A percentile compares a stretch with the other conserved stretches of the same genome.
Conservation (phyloP, 2,329 filamentous ascomycete genomes). For the Cryphonectria nitschkei region DNA sequence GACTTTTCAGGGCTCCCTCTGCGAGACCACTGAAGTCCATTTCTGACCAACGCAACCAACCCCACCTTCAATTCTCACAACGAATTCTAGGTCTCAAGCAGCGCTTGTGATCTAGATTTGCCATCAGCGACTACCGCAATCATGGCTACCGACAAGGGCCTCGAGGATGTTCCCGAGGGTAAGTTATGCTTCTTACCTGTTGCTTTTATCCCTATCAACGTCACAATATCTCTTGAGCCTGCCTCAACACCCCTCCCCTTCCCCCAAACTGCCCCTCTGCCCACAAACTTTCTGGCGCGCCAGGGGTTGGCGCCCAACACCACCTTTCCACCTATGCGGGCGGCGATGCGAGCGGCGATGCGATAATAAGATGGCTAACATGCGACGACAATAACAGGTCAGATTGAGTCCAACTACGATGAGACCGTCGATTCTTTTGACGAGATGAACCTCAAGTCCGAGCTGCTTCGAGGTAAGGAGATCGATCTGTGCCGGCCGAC, state of each 20-base stretch:
- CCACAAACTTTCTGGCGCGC: conserved; percentile 16
- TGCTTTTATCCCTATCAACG: not conserved
- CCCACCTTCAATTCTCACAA: conserved; percentile 42
- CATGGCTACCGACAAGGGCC: conserved; percentile 98
- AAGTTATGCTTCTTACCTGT: conserved; percentile 49
- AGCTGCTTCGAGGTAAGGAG: conserved; percentile 86
- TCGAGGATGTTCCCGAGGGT: conserved; percentile 97
- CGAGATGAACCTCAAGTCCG: conserved; percentile 93
- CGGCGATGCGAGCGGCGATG: not conserved
- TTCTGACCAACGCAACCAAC: conserved; percentile 38
- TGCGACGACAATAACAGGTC: conserved; percentile 60
- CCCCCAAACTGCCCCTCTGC: conserved; percentile 18
- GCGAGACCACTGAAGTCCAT: conserved; percentile 42
- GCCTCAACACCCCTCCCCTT: conserved; percentile 22
- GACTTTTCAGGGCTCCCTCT: conserved; percentile 38
- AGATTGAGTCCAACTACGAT: conserved; percentile 99
- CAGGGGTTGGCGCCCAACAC: conserved; percentile 3
- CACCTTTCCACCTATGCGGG: not conserved
- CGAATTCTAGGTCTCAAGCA: conserved; percentile 71
- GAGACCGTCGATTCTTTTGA: conserved; percentile 99
- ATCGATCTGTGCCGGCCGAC: conserved; percentile 30
- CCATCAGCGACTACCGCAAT: conserved; percentile 69
- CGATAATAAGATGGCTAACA: conserved; percentile 21
- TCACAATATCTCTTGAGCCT: not conserved
- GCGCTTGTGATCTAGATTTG: conserved; percentile 75